Evolutionary conservation across 129 eudicot species (phyloP).

Genomic region (Flaveria robusta): DNA sequence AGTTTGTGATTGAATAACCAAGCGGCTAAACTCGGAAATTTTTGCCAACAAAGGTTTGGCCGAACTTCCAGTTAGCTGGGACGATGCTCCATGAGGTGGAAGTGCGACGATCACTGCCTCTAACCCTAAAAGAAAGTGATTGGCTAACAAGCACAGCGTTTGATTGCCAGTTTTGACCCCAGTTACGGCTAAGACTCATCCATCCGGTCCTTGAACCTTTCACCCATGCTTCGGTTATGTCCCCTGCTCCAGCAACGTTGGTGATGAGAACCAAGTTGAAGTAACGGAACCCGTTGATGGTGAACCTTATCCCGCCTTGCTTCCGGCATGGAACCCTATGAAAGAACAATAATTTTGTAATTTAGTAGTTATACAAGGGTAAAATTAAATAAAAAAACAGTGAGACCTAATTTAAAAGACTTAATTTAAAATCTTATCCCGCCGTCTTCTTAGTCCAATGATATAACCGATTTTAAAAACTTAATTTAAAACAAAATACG

Average conservation of each 20-base stretch:
- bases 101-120: conserved; percentile 58
- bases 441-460: too few relatives aligned
- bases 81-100: conserved; percentile 72
- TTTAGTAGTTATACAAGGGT: neutral
- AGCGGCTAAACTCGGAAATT: conserved; percentile 50
- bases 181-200: conserved; percentile 66
- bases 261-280: conserved; percentile 70
- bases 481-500: too few relatives aligned
- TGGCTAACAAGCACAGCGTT: conserved; percentile 59
- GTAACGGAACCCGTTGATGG: conserved; percentile 69
- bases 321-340: conserved; percentile 71
- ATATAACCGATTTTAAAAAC: too few relatives aligned
- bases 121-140: conserved; percentile 68
- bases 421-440: too few relatives aligned
- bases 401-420: too few relatives aligned
- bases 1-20: neutral
- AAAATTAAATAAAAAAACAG: too few relatives aligned
- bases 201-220: conserved; percentile 69
- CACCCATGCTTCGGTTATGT: conserved; percentile 48
- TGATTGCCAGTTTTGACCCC: conserved; percentile 90
- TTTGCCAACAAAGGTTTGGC: conserved; percentile 74
- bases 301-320: conserved; percentile 66
- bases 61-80: conserved; percentile 69
- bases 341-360: neutral
- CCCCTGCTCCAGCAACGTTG: conserved; percentile 85